Evolutionary conservation across 2,329 filamentous ascomycete species (phyloP).

Genomic region (Beauveria bassiana): DNA sequence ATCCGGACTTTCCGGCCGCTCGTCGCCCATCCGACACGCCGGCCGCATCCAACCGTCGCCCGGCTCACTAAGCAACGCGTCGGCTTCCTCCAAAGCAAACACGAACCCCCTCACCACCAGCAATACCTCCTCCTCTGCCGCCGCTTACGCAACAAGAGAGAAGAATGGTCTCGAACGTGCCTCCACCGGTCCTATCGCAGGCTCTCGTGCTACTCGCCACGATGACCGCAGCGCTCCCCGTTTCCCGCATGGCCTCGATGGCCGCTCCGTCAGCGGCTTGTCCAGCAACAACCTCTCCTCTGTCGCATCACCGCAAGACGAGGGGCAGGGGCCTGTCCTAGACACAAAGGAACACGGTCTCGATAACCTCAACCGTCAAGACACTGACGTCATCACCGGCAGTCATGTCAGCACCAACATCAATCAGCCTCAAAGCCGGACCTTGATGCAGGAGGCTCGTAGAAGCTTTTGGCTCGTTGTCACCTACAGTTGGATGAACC

Average conservation of each 20-base stretch:
- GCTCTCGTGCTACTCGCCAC: slow-evolving; percentile 14
- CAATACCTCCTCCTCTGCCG: slow-evolving; percentile 12
- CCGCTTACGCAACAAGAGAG: neutral
- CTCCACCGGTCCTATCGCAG: slow-evolving; percentile 15
- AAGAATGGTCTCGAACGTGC: slow-evolving; percentile 14
- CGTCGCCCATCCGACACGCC: slow-evolving; percentile 26
- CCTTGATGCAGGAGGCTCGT: slow-evolving; percentile 41
- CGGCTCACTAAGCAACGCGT: slow-evolving; percentile 19
- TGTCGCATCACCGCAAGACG: slow-evolving; percentile 38
- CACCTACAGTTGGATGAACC: slow-evolving; percentile 69
- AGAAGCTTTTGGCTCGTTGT: slow-evolving; percentile 48
- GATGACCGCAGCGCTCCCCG: slow-evolving; percentile 15
- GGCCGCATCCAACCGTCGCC: slow-evolving; percentile 22
- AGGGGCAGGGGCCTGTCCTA: slow-evolving; percentile 52
- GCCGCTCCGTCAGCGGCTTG: slow-evolving; percentile 21
- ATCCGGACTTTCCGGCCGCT: slow-evolving; percentile 38
- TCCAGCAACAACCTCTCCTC: slow-evolving; percentile 25
- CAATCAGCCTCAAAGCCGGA: slow-evolving; percentile 27
- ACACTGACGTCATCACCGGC: slow-evolving; percentile 22
- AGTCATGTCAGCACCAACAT: slow-evolving; percentile 24
- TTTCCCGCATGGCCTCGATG: slow-evolving; percentile 14
- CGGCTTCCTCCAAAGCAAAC: slow-evolving; percentile 20
- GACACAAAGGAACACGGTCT: slow-evolving; percentile 19
- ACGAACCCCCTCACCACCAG: slow-evolving; percentile 15
- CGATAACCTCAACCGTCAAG: slow-evolving; percentile 13